phyloP scores from a whole-genome alignment of 257 asterid species.

The Solanum chiquidenum region DNA sequence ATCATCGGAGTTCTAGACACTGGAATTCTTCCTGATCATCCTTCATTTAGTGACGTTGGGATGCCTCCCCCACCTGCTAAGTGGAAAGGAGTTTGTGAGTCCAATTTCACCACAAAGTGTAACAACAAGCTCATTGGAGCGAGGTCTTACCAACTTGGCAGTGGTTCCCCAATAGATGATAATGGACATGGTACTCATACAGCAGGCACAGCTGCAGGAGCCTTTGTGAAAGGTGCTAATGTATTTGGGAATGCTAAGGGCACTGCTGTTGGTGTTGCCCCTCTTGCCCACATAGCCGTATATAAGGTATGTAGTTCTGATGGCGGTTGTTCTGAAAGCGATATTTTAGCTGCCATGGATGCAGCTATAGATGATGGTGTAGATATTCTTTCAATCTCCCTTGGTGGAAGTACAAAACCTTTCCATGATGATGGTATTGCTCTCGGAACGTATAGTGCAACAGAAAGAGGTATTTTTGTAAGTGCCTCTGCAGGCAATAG shows the following conservation, averaged over 20 bases:
- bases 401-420: neutral
- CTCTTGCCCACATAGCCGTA: constrained; percentile 45
- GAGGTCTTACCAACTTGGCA: neutral
- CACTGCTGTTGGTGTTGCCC: constrained; percentile 43
- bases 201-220: constrained; percentile 47
- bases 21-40: constrained; percentile 33
- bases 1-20: constrained; percentile 41
- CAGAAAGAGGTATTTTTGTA: constrained; percentile 34
- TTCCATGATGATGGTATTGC: constrained; percentile 16
- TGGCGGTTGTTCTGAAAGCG: constrained; percentile 17
- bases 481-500: constrained; percentile 28
- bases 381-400: constrained; percentile 31
- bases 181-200: constrained; percentile 49
- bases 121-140: constrained; percentile 54
- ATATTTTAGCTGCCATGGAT: constrained; percentile 36
- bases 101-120: constrained; percentile 5
- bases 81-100: constrained; percentile 40
- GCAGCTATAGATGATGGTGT: constrained; percentile 33
- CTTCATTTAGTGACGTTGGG: constrained; percentile 39
- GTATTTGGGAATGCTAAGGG: constrained; percentile 35
- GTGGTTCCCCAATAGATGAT: constrained; percentile 10
- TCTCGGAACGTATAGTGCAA: constrained; percentile 30
- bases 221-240: constrained; percentile 39
- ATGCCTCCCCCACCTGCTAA: constrained; percentile 42
- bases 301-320: constrained; percentile 23